A percentile compares a stretch with the other conserved stretches of the same genome.
Evolutionary conservation across 495 filamentous ascomycete species (phyloP).

Genomic region (Penicillium verhagenii): DNA sequence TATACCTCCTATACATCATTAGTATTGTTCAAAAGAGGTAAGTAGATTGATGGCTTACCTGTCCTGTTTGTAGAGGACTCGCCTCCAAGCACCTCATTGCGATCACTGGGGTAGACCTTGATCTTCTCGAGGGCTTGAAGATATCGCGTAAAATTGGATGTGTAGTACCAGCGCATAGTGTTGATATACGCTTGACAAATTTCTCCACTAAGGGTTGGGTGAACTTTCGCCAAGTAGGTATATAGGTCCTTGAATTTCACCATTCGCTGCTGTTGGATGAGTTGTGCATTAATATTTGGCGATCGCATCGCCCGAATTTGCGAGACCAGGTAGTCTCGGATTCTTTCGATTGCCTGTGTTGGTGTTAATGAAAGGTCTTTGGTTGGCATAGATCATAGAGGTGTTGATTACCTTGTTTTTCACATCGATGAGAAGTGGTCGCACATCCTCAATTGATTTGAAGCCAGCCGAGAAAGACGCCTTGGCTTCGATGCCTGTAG

Average conservation of each 20-base stretch:
- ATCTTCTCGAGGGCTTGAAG: conserved; percentile 78
- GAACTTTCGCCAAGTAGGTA: conserved; percentile 75
- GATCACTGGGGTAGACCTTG: conserved; percentile 77
- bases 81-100: conserved; percentile 78
- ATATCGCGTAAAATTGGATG: conserved; percentile 88
- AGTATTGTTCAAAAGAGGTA: background rate
- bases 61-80: conserved; percentile 64
- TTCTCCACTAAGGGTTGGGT: conserved; percentile 75
- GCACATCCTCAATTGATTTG: conserved; percentile 79
- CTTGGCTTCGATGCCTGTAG: conserved; percentile 66
- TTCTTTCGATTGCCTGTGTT: conserved; percentile 78
- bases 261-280: conserved; percentile 89
- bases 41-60: conserved; percentile 25
- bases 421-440: conserved; percentile 78
- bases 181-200: conserved; percentile 94
- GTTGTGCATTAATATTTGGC: conserved; percentile 92
- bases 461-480: conserved; percentile 57
- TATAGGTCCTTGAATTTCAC: conserved; percentile 85
- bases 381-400: background rate
- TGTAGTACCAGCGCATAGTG: conserved; percentile 98
- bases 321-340: conserved; percentile 88
- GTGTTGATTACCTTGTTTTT: conserved; percentile 67
- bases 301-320: conserved; percentile 91
- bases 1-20: conserved; percentile 27
- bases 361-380: conserved; percentile 10